Base-by-base conservation (phyloP, 2,329 filamentous ascomycete genomes). In the Gyromitra esculenta region DNA sequence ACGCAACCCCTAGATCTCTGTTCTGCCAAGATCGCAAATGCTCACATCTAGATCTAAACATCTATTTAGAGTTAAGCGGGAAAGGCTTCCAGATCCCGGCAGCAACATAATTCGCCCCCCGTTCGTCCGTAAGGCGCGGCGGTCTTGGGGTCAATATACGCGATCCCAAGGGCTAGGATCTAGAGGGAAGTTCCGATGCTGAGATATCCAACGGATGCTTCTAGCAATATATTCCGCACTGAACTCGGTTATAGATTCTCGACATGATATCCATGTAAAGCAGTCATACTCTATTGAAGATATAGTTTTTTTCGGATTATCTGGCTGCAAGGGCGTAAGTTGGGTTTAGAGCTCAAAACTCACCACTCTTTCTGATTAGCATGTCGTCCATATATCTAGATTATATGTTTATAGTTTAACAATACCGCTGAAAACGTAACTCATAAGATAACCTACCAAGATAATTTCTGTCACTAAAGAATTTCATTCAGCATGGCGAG, bases 51-150 rank as follows among this genome's bases (percentile, higher is more conserved):
- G 56, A 63, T 70, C 39, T 35, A 15, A 21, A 18, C 41, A 15
- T 41, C 54, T 54, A 62, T 70, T 63, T 63, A 63, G 67, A 70
- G 67, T 70, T 70, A 62, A 62, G 25, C 41, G 45, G 31, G 52
- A 21, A 31, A 59, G 50, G 18, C 52, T 60, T 50, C 39, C 21
- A 69, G 48, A 13, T 48, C 31, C 54, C 66, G 52, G 56, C 43
- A 1, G 62, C 13, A 11, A 59, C 8, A 31, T n/a, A 9, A 41
- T n/a, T 21, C 54, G 50, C 13, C 52, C 52, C 31, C 52, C 54
- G 35, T 69, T 31, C 8, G 54, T 60, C 54, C 54, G 37, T 7
- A 48, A 48, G 45, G 21, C 13, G 11, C 4, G 6, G 57, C 43
- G 31, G 4, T n/a, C 35, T 56, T 57, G 7, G 35, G 15, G 5